phyloP scores from a whole-genome alignment of 495 filamentous ascomycete species.

The Elasticomyces elasticus region DNA sequence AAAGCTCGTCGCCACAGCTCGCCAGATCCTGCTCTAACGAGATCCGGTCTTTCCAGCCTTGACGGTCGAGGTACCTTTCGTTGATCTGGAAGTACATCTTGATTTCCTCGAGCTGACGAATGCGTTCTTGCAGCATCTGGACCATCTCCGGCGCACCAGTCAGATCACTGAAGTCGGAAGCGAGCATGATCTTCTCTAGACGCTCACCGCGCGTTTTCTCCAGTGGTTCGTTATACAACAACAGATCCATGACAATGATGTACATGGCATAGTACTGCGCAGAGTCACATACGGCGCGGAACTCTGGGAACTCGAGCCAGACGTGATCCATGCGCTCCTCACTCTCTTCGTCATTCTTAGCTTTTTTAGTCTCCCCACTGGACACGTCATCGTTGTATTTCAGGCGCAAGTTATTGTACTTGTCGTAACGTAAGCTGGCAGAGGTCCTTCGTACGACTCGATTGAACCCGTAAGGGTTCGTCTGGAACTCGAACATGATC shows the following conservation, averaged over 20 bases:
- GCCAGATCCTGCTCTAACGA: conserved; percentile 78
- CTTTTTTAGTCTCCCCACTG: conserved; percentile 41
- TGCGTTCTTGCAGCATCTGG: conserved; percentile 76
- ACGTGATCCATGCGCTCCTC: conserved; percentile 87
- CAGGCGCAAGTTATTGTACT: conserved; percentile 91
- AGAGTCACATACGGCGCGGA: conserved; percentile 88
- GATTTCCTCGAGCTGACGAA: conserved; percentile 91
- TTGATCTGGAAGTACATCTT: conserved; percentile 93
- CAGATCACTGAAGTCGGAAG: conserved; percentile 98
- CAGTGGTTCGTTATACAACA: conserved; percentile 88
- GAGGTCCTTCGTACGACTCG: conserved; percentile 92
- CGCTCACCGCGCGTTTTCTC: conserved; percentile 91
- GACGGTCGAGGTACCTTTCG: conserved; percentile 73
- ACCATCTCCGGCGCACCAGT: conserved; percentile 92
- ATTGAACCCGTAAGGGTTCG: conserved; percentile 89
- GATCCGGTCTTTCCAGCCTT: conserved; percentile 84
- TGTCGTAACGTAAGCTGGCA: conserved; percentile 86
- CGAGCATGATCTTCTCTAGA: conserved; percentile 96
- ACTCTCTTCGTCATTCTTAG: conserved; percentile 37
- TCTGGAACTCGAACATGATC: conserved; percentile 91
- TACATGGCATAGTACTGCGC: conserved; percentile 95
- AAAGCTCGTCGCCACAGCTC: conserved; percentile 88
- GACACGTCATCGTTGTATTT: conserved; percentile 96
- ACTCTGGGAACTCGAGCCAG: conserved; percentile 90
- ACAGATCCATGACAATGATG: conserved; percentile 86